These are phyloP conservation scores for Verticillium tricorpus DNA, from an alignment of 2,329 filamentous ascomycete genomes.

Conservation along the genomic window DNA sequence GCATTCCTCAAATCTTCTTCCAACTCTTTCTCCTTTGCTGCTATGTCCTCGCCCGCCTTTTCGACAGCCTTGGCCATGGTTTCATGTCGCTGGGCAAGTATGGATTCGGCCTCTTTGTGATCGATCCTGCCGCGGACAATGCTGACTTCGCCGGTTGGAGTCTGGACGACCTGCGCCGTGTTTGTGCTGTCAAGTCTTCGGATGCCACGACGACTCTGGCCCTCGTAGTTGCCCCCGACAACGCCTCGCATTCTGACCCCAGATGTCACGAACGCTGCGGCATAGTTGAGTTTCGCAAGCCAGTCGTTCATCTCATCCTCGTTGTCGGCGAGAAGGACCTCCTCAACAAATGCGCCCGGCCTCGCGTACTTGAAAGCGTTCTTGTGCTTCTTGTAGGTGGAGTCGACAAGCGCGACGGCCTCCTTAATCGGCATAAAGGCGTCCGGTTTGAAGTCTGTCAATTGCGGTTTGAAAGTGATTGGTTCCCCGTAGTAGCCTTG, in stretches of 20 bases:
- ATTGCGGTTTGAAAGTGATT: constrained; percentile 83
- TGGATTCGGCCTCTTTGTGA: constrained; percentile 78
- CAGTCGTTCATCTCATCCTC: constrained; percentile 95
- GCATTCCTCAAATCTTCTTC: constrained; percentile 84
- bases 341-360: constrained; percentile 73
- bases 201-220: constrained; percentile 69
- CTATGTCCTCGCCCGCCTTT: constrained; percentile 77
- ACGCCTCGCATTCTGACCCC: constrained; percentile 88
- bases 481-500: constrained; percentile 70
- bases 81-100: constrained; percentile 74
- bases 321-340: constrained; percentile 84
- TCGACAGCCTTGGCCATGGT: constrained; percentile 80
- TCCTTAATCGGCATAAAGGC: constrained; percentile 89
- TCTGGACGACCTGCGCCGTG: constrained; percentile 57
- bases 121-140: constrained; percentile 72
- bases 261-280: constrained; percentile 86
- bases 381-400: constrained; percentile 90
- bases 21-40: constrained; percentile 67
- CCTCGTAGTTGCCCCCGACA: constrained; percentile 79
- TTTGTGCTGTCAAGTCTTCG: constrained; percentile 65
- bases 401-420: constrained; percentile 82
- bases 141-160: constrained; percentile 67
- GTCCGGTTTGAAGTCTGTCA: constrained; percentile 91
- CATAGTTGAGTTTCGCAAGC: constrained; percentile 94
- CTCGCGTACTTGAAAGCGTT: constrained; percentile 89